phyloP scores from a whole-genome alignment of 805 yeast genomes.

The Ogataea paradorogensis region DNA sequence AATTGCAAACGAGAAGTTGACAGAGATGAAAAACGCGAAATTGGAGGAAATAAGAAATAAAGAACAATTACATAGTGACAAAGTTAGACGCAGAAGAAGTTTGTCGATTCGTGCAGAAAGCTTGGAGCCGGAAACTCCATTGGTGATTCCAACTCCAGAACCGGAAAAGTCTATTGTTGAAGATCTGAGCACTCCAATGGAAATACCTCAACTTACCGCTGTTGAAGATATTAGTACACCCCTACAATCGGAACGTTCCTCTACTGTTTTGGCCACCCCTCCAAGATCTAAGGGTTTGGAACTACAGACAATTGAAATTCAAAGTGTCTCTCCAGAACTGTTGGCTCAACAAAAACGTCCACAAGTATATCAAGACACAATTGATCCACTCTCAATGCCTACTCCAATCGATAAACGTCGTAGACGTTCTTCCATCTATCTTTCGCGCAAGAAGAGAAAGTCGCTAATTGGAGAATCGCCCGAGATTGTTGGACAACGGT shows the following conservation, averaged over 20 bases:
- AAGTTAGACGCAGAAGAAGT: slow-evolving; percentile 6
- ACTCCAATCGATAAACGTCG: slow-evolving; percentile 37
- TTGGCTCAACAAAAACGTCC: slow-evolving; percentile 1
- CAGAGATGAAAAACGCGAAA: slow-evolving; percentile 12
- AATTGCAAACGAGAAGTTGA: neutral
- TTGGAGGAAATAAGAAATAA: slow-evolving; percentile 10
- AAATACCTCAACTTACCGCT: neutral
- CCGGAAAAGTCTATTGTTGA: slow-evolving; percentile 4
- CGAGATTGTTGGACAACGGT: slow-evolving; percentile 1
- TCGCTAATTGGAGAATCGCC: slow-evolving; percentile 28
- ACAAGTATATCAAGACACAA: slow-evolving; percentile 15
- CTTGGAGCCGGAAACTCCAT: slow-evolving; percentile 4
- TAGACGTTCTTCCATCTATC: slow-evolving; percentile 60
- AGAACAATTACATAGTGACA: slow-evolving; percentile 2
- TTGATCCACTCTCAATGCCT: slow-evolving; percentile 27
- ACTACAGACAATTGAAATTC: slow-evolving; percentile 11
- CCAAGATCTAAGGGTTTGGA: slow-evolving; percentile 10
- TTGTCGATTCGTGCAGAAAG: slow-evolving; percentile 4
- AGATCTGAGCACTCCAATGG: slow-evolving; percentile 5
- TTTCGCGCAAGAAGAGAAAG: slow-evolving; percentile 62
- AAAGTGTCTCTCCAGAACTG: slow-evolving; percentile 21
- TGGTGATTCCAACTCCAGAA: slow-evolving; percentile 14
- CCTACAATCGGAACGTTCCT: neutral
- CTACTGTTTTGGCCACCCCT: slow-evolving; percentile 13
- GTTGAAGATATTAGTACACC: neutral